These are phyloP conservation scores for Neotropicomus parvogracilis DNA, from an alignment of 1,284 basidiomycete species.

Conservation along the genomic window DNA sequence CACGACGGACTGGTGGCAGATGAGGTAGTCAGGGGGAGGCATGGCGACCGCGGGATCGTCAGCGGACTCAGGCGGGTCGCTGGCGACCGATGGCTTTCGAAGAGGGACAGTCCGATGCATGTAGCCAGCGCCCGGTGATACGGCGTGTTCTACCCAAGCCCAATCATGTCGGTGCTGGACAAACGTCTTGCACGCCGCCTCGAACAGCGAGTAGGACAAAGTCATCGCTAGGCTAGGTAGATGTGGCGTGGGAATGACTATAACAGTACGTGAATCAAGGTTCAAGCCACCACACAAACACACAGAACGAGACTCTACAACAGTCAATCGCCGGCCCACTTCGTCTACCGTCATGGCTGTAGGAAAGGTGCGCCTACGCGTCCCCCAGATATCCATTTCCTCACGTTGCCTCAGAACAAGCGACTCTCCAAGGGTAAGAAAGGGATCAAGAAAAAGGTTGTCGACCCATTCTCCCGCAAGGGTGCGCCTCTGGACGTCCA, in stretches of 20 bases:
- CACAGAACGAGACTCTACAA: too few relatives aligned
- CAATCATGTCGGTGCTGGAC: conserved; percentile 43
- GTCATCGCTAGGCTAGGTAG: conserved; percentile 14
- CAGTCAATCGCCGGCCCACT: conserved; percentile 44
- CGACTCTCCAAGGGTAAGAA: conserved; percentile 99
- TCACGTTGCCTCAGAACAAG: conserved; percentile 67
- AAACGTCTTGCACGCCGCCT: conserved; percentile 55
- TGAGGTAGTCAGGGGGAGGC: conserved; percentile 29
- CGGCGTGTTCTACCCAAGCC: conserved; percentile 54
- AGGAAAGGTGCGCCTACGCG: conserved; percentile 66
- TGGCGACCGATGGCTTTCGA: conserved; percentile 1
- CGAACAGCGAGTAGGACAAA: conserved; percentile 54
- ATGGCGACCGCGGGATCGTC: conserved; percentile 28
- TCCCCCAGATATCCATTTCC: background rate
- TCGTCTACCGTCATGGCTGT: conserved; percentile 74
- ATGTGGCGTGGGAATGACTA: conserved; percentile 51
- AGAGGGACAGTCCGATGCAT: conserved; percentile 38
- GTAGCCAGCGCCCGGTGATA: conserved; percentile 47
- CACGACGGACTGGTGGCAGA: conserved; percentile 60
- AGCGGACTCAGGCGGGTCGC: conserved; percentile 27
- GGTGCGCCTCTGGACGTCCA: conserved; percentile 46
- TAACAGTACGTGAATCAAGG: conserved; percentile 42
- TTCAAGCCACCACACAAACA: conserved; percentile 42
- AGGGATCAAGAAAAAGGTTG: conserved; percentile 99
- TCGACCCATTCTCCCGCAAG: conserved; percentile 99